Conservation (phyloP, 2,329 filamentous ascomycete genomes). For the Aspergillus sp. region DNA sequence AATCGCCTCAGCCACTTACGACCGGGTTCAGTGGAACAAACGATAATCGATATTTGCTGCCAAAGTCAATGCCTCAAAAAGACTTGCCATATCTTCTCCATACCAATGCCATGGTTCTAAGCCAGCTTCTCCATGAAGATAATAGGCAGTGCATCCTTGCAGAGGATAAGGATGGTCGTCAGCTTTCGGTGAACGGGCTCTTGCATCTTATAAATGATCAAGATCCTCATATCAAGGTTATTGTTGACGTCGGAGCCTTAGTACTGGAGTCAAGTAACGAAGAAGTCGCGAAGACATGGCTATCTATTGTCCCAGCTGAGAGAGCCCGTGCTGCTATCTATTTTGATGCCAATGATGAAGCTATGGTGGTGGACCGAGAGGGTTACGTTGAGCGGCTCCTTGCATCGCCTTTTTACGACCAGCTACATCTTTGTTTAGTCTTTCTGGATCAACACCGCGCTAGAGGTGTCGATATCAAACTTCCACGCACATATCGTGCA, state of each 20-base stretch:
- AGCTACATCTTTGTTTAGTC: constrained; percentile 60
- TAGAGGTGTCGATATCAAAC: constrained; percentile 64
- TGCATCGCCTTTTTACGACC: constrained; percentile 57
- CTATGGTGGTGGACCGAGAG: constrained; percentile 28
- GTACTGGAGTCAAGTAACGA: constrained; percentile 64
- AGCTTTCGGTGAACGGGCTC: constrained; percentile 20
- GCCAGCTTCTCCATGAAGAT: constrained; percentile 55
- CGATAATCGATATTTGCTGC: constrained; percentile 59
- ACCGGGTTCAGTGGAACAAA: constrained; percentile 72
- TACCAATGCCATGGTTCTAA: constrained; percentile 67
- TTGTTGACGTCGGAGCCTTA: constrained; percentile 70
- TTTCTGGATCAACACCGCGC: constrained; percentile 72
- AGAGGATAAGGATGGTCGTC: constrained; percentile 13
- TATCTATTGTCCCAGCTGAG: constrained; percentile 30
- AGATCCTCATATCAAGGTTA: constrained; percentile 35
- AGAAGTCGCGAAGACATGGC: constrained; percentile 55
- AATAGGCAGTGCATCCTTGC: constrained; percentile 36
- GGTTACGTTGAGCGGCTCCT: constrained; percentile 42
- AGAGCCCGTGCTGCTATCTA: constrained; percentile 53
- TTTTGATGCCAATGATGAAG: constrained; percentile 42
- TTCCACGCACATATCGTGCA: constrained; percentile 60
- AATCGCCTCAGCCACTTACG: constrained; percentile 42
- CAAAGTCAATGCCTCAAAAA: constrained; percentile 54
- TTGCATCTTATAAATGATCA: constrained; percentile 19
- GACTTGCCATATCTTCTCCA: constrained; percentile 57